Percentiles rank a stretch among this genome's conserved stretches.
These are phyloP conservation scores for Lentinula lateritia DNA, from an alignment of 768 basidiomycete species.

Conservation along the genomic window DNA sequence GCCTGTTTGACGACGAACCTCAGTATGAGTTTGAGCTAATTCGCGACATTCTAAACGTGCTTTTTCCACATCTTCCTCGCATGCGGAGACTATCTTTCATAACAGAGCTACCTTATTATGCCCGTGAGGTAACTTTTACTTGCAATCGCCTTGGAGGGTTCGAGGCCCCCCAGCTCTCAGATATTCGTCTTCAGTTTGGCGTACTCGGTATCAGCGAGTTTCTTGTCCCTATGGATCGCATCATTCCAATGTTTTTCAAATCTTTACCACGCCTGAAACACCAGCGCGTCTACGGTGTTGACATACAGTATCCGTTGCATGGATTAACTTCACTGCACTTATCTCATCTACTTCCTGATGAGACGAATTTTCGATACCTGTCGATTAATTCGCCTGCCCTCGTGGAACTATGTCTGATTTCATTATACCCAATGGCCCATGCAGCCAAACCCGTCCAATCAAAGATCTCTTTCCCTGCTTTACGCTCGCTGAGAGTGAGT, in stretches of 20 bases:
- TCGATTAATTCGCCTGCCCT: background rate
- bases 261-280: background rate
- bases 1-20: background rate
- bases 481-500: constrained; percentile 2
- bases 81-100: background rate
- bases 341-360: background rate
- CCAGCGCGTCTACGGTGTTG: background rate
- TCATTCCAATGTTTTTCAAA: background rate
- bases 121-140: background rate
- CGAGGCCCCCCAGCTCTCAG: background rate
- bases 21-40: background rate
- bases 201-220: background rate
- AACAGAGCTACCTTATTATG: background rate
- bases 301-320: background rate
- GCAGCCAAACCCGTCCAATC: background rate
- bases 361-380: background rate
- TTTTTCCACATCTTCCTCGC: background rate
- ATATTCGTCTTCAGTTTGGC: background rate
- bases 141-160: background rate
- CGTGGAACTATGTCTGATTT: background rate
- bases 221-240: background rate
- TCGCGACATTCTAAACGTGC: background rate
- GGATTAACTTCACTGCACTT: background rate
- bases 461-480: background rate
- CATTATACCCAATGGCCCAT: background rate